Base-by-base conservation (phyloP, 2,329 filamentous ascomycete genomes). In the Neopestalotiopsis sp. region DNA sequence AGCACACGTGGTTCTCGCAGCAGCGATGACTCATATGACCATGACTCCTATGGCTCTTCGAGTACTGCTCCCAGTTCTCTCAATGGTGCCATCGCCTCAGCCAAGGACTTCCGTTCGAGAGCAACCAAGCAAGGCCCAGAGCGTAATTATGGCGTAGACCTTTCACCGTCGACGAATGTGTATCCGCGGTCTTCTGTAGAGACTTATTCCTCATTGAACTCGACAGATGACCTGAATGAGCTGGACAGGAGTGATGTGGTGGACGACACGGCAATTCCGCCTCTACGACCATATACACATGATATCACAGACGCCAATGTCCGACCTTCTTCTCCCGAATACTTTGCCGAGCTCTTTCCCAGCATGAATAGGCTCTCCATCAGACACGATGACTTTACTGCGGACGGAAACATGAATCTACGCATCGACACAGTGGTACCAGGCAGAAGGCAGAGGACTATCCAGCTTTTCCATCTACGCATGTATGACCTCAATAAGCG, bases 371-470 rank as follows among this genome's bases (percentile, higher is more conserved):
- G 93, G 68, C 83, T 98, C 66, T 89, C 89, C 45, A 94, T 99
- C 76, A 90, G 92, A 34, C 95, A 98, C 78, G 96, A 98, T 78
- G 94, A 98, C 80, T 90, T 93, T 63, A 96, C 94, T 0, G 82
- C 91, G 4, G 95, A 99, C 78, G 95, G 95, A 45, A 97, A 98
- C 84, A 97, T 98, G 94, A 98, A 98, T 78, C 86, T 99, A 68
- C 91, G 95, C 40, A 87, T 98, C 69, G 95, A 97, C 78, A 95
- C 94, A 5, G 85, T 92, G 71, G 88, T 93, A 60, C 86, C 87
- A 32, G 87, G 88, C 56, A 88, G 88, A 72, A 88, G 90, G 71
- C 89, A 90, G 74, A 88, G 92, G 75, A 93, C 90, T 4, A 82
- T 90, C 12, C 89, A 91, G 78, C 90, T 99, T 62, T 98, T 98